Base-by-base conservation (phyloP, 331 rosid species). In the Quercus lobata region DNA sequence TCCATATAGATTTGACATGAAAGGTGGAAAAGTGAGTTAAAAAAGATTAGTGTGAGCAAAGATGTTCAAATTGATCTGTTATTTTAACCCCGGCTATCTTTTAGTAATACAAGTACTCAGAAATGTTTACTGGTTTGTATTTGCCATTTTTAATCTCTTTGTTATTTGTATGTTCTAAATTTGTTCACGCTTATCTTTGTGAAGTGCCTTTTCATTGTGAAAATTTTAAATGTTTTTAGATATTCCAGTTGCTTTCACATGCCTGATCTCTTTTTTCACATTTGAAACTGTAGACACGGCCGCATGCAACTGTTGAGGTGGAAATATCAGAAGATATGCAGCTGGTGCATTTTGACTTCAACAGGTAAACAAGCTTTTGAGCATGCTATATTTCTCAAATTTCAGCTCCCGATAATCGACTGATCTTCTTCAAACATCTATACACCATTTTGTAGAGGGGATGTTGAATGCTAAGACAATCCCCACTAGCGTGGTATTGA, bases 241-340 rank as follows among this genome's bases (percentile, higher is more conserved):
- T 58, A 37, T 17, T 61, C 78, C 24, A 35, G 49, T 77, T 77
- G 25, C 49, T 72, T 76, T 46, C 34, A 71, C 58, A 12, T 30
- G 32, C 49, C 35, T 57, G 18, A 3, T 21, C 15, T 56, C 21
- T 5, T 27, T 22, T 58, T 54, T 62, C 57, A 76, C 74, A n/a
- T 78, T 76, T 84, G 32, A 37, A 84, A 73, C 81, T 81, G 79
- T 69, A 94, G 98, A 94, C 98, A 68, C 93, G 97, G 21, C 98
- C 98, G 35, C 96, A 92, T 88, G 97, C 96, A 69, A 94, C 96
- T 54, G 98, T 94, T 57, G 98, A 94, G 87, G 97, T 95, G 84
- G 97, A 95, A 90, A 95, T 93, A 83, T 95, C 99, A 77, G 99
- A 95, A 88, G 99, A 95, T 83, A 95, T 91, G 98, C 97, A 95